Percentiles rank a stretch among this genome's conserved stretches.
Evolutionary conservation across 1,284 basidiomycete species (phyloP).

Genomic region (Tilletia horrida): DNA sequence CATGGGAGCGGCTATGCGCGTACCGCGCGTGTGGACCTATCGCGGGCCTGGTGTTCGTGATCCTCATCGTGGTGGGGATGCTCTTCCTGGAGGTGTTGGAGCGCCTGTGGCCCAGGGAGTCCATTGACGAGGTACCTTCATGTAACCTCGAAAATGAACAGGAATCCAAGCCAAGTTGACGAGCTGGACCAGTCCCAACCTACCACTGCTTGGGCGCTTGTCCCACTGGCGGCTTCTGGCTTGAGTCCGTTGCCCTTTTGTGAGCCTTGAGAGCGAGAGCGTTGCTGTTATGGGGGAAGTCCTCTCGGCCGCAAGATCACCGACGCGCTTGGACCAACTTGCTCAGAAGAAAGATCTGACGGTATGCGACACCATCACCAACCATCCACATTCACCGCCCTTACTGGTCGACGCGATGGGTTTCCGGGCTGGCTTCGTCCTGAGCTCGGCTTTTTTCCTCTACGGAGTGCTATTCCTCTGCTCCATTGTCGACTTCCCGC

Average conservation of each 20-base stretch:
- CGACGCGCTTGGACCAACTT: too few species aligned
- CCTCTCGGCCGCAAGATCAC: too few species aligned
- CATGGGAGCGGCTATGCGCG: constrained; percentile 59
- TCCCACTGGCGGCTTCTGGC: too few species aligned
- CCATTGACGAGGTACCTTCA: background rate
- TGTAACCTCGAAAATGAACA: background rate
- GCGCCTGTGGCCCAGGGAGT: constrained; percentile 65
- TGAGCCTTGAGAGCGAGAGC: too few species aligned
- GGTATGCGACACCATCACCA: too few species aligned
- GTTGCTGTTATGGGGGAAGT: too few species aligned
- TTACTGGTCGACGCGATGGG: constrained; percentile 47
- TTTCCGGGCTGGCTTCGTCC: constrained; percentile 44
- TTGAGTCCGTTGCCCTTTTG: too few species aligned
- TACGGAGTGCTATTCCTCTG: constrained; percentile 48
- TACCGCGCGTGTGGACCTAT: constrained; percentile 68
- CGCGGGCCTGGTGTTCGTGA: constrained; percentile 72
- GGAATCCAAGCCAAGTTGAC: background rate
- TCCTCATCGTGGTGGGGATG: constrained; percentile 75
- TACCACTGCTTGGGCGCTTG: too few species aligned
- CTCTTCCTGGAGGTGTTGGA: constrained; percentile 73
- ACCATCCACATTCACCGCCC: too few species aligned
- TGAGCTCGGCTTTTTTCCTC: constrained; percentile 14
- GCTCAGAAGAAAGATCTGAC: too few species aligned
- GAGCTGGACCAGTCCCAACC: too few species aligned
- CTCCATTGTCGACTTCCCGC: constrained; percentile 48